Base-by-base conservation (phyloP, 306 rosid genomes). In the Prunus kanzakura region DNA sequence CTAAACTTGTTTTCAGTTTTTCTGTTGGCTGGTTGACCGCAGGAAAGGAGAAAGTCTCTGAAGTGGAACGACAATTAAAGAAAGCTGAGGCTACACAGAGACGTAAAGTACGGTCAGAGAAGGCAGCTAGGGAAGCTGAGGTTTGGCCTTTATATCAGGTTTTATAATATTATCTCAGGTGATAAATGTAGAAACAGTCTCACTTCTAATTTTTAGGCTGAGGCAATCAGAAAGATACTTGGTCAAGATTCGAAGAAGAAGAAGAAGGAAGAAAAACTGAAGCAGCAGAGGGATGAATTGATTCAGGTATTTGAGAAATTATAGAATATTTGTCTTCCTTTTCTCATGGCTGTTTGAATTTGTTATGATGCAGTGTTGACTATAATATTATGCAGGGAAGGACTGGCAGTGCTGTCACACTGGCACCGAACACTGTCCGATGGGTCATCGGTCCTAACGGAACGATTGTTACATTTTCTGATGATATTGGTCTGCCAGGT, bases 241-340 rank as follows among this genome's bases (percentile, higher is more conserved):
- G 91, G 86, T 57, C 94, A 89, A 82, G 91, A 84, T 46, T 82
- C 91, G 2, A 77, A 78, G 57, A 86, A 88, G 87, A 86, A 88
- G 87, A 89, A 84, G 85, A 87, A 87, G 78, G 88, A 82, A 77
- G 89, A 86, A 46, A 88, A 86, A 77, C 46, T 82, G 76, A 84
- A 86, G 80, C 85, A 80, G 76, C 89, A 60, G 50, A 69, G 71
- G 67, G 86, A 87, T 18, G 86, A 80, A 51, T 35, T 75, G 52
- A 71, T 74, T 22, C 85, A 82, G 90, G 89, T 86, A 60, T 43
- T 22, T 64, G 32, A 55, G 11, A 12, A 69, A 50, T 64, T 47
- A 50, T 65, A 27, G 16, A 73, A 30, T 30, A 19, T 55, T 60
- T 71, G 3, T 70, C 38, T 11, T 52, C 70, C 16, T 50, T 61